Evolutionary conservation across 495 filamentous ascomycete genomes (phyloP), one percentile per base, ranked within the genome.

Genomic region (Paragyromitra xinjiangensis): DNA sequence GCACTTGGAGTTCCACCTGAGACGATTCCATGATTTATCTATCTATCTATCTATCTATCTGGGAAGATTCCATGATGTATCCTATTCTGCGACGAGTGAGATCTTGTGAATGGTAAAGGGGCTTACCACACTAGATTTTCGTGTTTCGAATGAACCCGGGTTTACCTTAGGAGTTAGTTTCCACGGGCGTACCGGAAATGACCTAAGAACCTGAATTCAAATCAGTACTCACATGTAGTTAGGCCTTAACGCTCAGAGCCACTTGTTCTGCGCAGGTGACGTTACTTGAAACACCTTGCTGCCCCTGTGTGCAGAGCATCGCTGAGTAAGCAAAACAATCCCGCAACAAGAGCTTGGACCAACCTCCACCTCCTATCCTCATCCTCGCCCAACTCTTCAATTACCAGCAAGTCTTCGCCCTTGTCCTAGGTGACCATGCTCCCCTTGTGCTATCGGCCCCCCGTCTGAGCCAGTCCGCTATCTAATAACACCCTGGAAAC

Each of bases 391-490:
- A 50, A 69, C 56, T 16, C 50, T 58, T 58, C 73, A 72, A 73
- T 59, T 40, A 65, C 39, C 68, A 73, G 19, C 73, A 39, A 53
- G 0, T 90, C 86, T 0, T 85, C 84, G 29, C 85, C 89, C 39
- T 90, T 87, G 79, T 88, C 91, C 19, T 83, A 86, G 5, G 85
- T 89, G 1, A 92, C 85, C 0, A 92, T 83, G 3, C 91, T 90
- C n/a, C 83, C 80, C 7, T 83, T 84, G 45, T 80, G 56, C 6
- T 77, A 78, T 16, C 89, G 63, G 34, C 56, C 37, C 22, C 64
- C 56, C 22, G 55, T 75, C 59, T 75, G 61, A 76, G 39, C 58
- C 73, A 76, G 48, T 55, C 58, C 37, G n/a, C 61, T 61, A 73
- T 53, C 53, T 55, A 76, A 59, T 50, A 56, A 34, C 42, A 22